phyloP scores from a whole-genome alignment of 768 basidiomycete species.

The Mycena rosella region DNA sequence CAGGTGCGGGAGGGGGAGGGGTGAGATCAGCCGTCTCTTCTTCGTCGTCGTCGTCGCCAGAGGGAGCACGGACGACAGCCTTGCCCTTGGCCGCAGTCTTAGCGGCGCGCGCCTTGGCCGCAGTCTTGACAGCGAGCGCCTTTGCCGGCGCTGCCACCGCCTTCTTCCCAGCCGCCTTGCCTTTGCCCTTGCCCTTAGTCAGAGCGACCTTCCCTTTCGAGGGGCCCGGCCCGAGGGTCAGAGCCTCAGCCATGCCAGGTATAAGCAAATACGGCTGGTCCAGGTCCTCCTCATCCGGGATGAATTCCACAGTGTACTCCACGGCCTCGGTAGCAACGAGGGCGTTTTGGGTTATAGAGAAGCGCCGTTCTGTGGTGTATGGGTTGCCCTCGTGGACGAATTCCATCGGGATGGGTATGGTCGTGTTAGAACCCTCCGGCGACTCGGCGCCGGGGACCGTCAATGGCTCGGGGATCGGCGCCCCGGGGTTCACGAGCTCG shows the following conservation, averaged over 20 bases:
- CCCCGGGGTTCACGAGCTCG: slow-evolving; percentile 28
- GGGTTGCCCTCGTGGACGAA: neutral
- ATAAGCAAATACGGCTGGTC: too few relatives aligned
- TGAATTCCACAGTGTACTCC: slow-evolving; percentile 17
- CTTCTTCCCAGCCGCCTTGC: slow-evolving; percentile 1
- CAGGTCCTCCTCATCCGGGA: slow-evolving; percentile 10
- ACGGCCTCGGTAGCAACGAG: slow-evolving; percentile 3
- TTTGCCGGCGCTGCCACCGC: neutral
- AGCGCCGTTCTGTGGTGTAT: neutral
- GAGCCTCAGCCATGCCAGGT: neutral
- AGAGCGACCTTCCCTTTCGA: too few relatives aligned
- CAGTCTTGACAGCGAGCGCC: neutral
- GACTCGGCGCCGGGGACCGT: neutral
- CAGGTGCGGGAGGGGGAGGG: too few relatives aligned
- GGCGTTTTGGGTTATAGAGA: neutral
- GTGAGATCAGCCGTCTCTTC: too few relatives aligned
- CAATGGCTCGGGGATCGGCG: slow-evolving; percentile 4
- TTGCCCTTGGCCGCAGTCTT: neutral
- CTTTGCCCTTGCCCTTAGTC: neutral
- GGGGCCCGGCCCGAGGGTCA: neutral
- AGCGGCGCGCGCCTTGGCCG: neutral
- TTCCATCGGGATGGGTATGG: neutral
- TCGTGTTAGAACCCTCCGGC: neutral
- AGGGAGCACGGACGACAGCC: neutral
- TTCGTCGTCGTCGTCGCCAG: too few relatives aligned